Base-by-base conservation (phyloP, 2,329 filamentous ascomycete species). In the Xylariaceae sp. region DNA sequence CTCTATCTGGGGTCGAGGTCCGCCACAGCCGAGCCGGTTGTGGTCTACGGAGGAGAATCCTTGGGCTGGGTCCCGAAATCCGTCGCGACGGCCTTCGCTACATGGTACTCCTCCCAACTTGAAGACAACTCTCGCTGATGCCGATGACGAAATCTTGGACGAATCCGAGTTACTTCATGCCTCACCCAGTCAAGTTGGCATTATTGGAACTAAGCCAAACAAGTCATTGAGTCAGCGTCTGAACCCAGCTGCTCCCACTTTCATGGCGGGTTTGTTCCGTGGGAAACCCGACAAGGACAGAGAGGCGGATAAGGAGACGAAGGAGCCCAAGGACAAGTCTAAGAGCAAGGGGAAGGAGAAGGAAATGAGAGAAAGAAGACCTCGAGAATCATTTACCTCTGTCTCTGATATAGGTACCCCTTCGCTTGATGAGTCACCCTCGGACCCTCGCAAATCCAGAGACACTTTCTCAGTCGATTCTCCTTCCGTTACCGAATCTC, bases 181-280 rank as follows among this genome's bases (percentile, higher is more conserved):
- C 0, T 78, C 80, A 10, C 80, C 81, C 5, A 82, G 80, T 48
- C 79, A 85, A 37, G 81, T 87, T 2, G 84, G 85, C 18, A 81
- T 87, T 1, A 97, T 97, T 61, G 93, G 93, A 20, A 95, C 91
- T 40, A 85, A 87, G 3, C 91, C 88, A 4, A 70, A 73, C 32
- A 77, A 70, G 76, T 78, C 40, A 77, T 78, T 65, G 75, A 86
- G 67, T 71, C 85, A 70, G 74, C 86, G 72, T 64, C 80, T 97
- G 23, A 97, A 99, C 65, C 94, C 94, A 6, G 84, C 90, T 6
- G 94, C 93, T 0, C 92, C 92, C 7, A 90, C 88, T 1, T 97
- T 97, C 69, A 93, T 88, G 72, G 86, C 81, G 8, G 81, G 86
- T 30, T 83, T 94, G 53, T 83, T 85, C 63, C 77, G 80, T 4